Evolutionary conservation across 148 eudicot species (phyloP).

Genomic region (Limonium bicolor): DNA sequence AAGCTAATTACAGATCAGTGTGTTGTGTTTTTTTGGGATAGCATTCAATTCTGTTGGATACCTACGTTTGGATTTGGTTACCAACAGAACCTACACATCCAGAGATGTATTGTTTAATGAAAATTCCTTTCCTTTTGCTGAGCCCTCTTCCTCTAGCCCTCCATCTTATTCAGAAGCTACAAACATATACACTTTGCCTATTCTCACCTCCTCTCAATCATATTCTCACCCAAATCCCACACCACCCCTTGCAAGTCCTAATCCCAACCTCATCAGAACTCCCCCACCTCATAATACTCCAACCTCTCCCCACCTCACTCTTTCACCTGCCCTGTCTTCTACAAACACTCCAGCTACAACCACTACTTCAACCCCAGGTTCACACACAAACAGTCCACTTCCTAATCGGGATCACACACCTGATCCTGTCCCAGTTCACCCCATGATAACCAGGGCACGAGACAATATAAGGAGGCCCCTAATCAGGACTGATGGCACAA

Average conservation of each 20-base stretch:
- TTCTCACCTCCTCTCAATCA: no score
- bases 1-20: not conserved
- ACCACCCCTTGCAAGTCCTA: not conserved
- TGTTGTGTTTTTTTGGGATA: not conserved
- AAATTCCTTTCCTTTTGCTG: not conserved
- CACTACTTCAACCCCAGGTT: not conserved
- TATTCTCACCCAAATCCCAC: no score
- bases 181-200: no score
- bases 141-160: no score
- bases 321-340: not conserved
- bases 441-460: not conserved
- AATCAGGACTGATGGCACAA: not conserved
- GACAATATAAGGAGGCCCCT: not conserved
- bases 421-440: not conserved
- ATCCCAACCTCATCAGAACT: no score
- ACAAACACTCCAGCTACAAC: not conserved
- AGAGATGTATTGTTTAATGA: not conserved
- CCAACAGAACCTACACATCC: not conserved
- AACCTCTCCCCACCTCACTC: not conserved
- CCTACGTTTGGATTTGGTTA: not conserved
- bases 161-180: no score
- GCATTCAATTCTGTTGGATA: not conserved
- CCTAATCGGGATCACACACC: not conserved
- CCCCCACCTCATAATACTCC: no score
- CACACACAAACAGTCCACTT: not conserved